Base-by-base conservation (phyloP, 192 early-diverging fungal species). In the Coemansia sp. region DNA sequence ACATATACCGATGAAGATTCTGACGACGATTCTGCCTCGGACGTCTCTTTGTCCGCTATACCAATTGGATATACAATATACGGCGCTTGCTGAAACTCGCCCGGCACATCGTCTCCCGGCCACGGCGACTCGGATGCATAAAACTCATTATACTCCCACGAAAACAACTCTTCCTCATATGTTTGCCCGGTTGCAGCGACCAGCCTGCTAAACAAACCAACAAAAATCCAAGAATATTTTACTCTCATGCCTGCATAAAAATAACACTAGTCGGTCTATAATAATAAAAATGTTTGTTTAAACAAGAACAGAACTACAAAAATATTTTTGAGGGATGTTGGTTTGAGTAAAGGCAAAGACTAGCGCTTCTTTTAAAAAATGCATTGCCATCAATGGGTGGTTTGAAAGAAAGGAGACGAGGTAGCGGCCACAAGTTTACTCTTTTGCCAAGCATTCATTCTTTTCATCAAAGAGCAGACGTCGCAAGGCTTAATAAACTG, bases 1-100 rank as follows among this genome's bases (percentile, higher is more conserved):
- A 15, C 41, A n/a, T 43, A 11, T 3, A 4, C 0, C 4, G 11
- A 43, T 43, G 41, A 15, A 4, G 41, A 11, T 11, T 43, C 41
- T 3, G 41, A 43, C 0, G 41, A 43, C 2, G 47, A 17, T 7
- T 57, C 22, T 24, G 37, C 52, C 56, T 50, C 55, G 0, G 67
- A 69, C 14, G 67, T 69, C 35, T 61, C 67, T 25, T 61, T 69
- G 2, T 57, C 67, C 2, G 60, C 67, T 19, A 69, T 22, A 38
- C 67, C 67, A 15, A 37, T 37, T 22, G 50, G 61, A 48, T 59
- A 70, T 2, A 58, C 7, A 17, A 58, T 39, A 17, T 39, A 39
- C 1, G 56, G 56, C 6, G 56, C 56, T 15, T 22, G 37, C 15
- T 57, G 55, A 29, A 57, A 57, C 15, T 23, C 32, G 32, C 32